phyloP scores from a whole-genome alignment of 2,329 filamentous ascomycete genomes.

The Aulographum hederae region DNA sequence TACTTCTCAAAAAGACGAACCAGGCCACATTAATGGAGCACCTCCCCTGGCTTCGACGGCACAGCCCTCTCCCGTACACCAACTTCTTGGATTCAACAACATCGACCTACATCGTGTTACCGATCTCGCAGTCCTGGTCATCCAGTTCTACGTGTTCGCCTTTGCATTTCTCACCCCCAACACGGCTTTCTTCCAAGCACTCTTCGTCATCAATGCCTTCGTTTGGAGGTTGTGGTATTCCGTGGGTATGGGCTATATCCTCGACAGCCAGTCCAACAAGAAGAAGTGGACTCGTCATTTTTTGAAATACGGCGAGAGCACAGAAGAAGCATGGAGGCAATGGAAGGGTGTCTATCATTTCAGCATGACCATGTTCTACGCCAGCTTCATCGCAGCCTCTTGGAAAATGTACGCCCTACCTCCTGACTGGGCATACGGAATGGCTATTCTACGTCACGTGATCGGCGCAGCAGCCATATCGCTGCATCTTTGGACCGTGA shows the following conservation, averaged over 20 bases:
- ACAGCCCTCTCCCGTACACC: conserved; percentile 55
- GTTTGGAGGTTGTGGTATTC: conserved; percentile 85
- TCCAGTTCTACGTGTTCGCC: conserved; percentile 56
- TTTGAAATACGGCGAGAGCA: conserved; percentile 84
- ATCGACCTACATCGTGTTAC: conserved; percentile 77
- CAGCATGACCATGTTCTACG: conserved; percentile 77
- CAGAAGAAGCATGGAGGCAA: conserved; percentile 85
- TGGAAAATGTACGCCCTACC: conserved; percentile 96
- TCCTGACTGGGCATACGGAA: conserved; percentile 69
- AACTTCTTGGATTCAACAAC: conserved; percentile 66
- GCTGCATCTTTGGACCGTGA: conserved; percentile 80
- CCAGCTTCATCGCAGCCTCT: conserved; percentile 73
- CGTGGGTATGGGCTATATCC: conserved; percentile 66
- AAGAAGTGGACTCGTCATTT: conserved; percentile 97
- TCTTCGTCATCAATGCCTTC: conserved; percentile 68
- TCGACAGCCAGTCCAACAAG: conserved; percentile 69
- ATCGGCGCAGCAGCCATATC: conserved; percentile 63
- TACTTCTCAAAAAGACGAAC: background rate
- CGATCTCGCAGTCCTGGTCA: conserved; percentile 61
- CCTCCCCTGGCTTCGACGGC: conserved; percentile 22
- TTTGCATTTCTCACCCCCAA: conserved; percentile 62
- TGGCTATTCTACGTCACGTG: conserved; percentile 72
- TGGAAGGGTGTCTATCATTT: conserved; percentile 96
- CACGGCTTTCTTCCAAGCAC: conserved; percentile 52
- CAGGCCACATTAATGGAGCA: conserved; percentile 11